Base-by-base conservation (phyloP, 768 basidiomycete species). In the Auricularia sp. region DNA sequence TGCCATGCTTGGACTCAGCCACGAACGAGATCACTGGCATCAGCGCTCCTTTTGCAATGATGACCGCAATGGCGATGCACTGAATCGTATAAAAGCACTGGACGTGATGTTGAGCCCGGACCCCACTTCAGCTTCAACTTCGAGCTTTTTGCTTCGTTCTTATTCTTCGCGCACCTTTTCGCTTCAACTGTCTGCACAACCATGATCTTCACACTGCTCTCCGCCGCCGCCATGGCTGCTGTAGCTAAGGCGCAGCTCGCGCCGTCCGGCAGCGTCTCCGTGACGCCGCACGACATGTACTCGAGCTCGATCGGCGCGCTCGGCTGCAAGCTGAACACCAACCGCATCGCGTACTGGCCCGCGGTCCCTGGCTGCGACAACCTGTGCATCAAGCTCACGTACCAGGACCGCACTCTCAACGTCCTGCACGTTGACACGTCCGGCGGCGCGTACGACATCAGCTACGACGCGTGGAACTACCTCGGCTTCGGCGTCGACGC, bases 371-470 rank as follows among this genome's bases (percentile, higher is more conserved):
- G 29, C 29, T 59, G 56, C 56, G 34, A 59, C 56, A 29, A 29
- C 29, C 29, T 35, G 14, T 59, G 56, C 56, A 59, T 59, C 56
- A 24, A 59, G 56, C 56, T 59, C 56, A 59, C 7, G 16, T 18
- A 59, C 56, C 56, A 29, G 14, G 56, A 34, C 29, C 56, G 56
- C 24, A 10, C 18, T 21, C 56, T 29, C 24, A 24, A 29, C 10
- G 56, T 59, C 56, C 56, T 59, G 24, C 56, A 59, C 56, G 3
- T 59, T 3, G 56, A 59, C 56, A 59, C 56, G 16, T 59, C 56
- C 24, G 56, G 56, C 34, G 56, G 56, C 24, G 56, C 56, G 56
- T 59, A 59, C 56, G 56, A 59, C 34, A 59, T 59, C 56, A 59
- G 56, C 56, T 59, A 59, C 56, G 29, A 59, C 29, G 34, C 56